Base-by-base conservation (phyloP, 192 early-diverging fungal species). In the Backusella morwellensis region DNA sequence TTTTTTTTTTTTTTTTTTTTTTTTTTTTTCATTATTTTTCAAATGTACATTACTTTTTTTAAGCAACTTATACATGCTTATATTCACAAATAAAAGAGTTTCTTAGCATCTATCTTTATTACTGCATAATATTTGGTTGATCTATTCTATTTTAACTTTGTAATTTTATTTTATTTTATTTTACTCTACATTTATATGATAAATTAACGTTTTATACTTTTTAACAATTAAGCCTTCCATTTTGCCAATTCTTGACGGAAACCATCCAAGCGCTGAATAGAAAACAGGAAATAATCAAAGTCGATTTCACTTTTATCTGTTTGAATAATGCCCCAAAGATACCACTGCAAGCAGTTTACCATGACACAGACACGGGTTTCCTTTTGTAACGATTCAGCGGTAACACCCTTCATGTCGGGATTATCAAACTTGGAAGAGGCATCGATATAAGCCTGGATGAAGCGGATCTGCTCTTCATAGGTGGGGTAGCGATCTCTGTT, bases 281-380 rank as follows among this genome's bases (percentile, higher is more conserved):
- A 87, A 70, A 92, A 95, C 41, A 80, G 83, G 8, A 90, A 86
- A 72, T 93, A 95, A 74, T 95, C 90, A 82, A 95, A 95, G 35
- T 93, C 88, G 68, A 95, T 95, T 26, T 93, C 87, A 75, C 91
- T 92, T 68, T 92, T 88, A 17, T 84, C 85, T 0, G 91, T 89
- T 77, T 93, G 93, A 17, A 95, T 77, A 0, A 95, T 80, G 2
- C 92, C 92, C 94, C 94, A 95, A 0, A 95, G 78, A 0, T 92
- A 92, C 94, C 94, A 95, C 77, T 89, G 85, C 38, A 92, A 73
- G 59, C 94, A 93, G 17, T 82, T 78, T 6, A 85, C 79, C 67
- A 89, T 70, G 26, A 78, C 72, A 81, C 82, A 87, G 41, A 75
- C 76, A 19, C 74, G 19, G 59, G 78, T 75, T 36, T 90, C 89